Conservation (phyloP, 768 basidiomycete genomes). For the Pleurotus platypus region DNA sequence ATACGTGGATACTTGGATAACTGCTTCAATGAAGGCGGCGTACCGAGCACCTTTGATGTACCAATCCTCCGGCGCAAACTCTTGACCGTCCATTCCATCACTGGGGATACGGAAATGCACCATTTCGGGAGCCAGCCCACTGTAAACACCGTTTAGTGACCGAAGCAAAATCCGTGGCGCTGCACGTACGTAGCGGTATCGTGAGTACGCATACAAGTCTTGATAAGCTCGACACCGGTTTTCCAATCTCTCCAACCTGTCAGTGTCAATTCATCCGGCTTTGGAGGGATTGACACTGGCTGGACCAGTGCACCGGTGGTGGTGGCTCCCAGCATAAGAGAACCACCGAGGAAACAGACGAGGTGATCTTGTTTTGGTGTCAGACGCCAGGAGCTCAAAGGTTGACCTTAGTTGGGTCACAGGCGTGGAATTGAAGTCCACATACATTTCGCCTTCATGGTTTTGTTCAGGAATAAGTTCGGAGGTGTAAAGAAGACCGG, state of each 20-base stretch:
- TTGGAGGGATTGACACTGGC: constrained; percentile 66
- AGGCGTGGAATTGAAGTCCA: neutral
- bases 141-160: constrained; percentile 20
- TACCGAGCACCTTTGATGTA: constrained; percentile 84
- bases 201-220: constrained; percentile 86
- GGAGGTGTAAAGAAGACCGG: constrained; percentile 71
- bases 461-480: constrained; percentile 68
- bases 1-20: neutral
- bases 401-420: constrained; percentile 1
- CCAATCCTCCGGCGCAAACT: constrained; percentile 67
- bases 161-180: neutral
- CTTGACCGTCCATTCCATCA: constrained; percentile 45
- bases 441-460: constrained; percentile 33
- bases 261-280: constrained; percentile 54
- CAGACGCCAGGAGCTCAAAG: constrained; percentile 65
- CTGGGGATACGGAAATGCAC: constrained; percentile 74
- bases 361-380: constrained; percentile 93
- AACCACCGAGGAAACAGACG: constrained; percentile 92
- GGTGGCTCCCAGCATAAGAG: constrained; percentile 87
- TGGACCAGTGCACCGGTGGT: constrained; percentile 50
- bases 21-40: too few relatives aligned
- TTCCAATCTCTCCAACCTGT: constrained; percentile 75
- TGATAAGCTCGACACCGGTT: constrained; percentile 75
- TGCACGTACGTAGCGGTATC: constrained; percentile 74
- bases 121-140: constrained; percentile 87